These are phyloP conservation scores for Pythium rhizo-oryzae DNA, from an alignment of 352 stramenopile genomes.

Conservation along the genomic window DNA sequence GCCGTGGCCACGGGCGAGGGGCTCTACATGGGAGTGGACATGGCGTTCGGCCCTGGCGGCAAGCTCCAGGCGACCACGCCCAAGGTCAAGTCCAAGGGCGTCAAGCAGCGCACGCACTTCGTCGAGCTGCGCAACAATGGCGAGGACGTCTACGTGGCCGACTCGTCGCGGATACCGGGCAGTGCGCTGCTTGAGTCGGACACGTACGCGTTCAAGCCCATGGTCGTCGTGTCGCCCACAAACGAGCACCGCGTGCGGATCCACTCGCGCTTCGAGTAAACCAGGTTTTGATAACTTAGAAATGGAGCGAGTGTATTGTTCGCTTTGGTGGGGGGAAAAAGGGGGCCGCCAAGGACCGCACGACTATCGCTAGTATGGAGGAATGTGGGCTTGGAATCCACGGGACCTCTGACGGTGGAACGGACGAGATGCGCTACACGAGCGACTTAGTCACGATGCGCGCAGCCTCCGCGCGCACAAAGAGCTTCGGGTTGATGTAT, in stretches of 20 bases:
- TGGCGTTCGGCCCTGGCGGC: conserved; percentile 51
- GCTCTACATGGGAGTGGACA: conserved; percentile 85
- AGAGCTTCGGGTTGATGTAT: conserved; percentile 82
- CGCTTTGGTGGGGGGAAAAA: neutral
- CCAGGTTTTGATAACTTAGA: neutral
- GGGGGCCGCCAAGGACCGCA: neutral
- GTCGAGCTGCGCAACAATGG: conserved; percentile 64
- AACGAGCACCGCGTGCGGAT: conserved; percentile 55
- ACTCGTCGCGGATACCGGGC: conserved; percentile 68
- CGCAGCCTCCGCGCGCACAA: conserved; percentile 77
- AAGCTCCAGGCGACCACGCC: conserved; percentile 56
- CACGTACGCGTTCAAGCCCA: conserved; percentile 68
- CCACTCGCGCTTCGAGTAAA: conserved; percentile 72
- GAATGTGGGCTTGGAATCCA: too few relatives aligned
- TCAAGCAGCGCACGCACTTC: conserved; percentile 86
- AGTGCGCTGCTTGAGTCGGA: conserved; percentile 61
- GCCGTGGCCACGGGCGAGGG: conserved; percentile 79
- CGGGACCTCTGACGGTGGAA: neutral
- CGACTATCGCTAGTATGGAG: neutral
- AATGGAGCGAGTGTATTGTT: conserved; percentile 1
- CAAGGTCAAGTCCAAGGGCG: conserved; percentile 78
- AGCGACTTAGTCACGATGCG: conserved; percentile 85
- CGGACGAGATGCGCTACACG: conserved; percentile 25
- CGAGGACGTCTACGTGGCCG: conserved; percentile 74
- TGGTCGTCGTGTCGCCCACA: conserved; percentile 32